Base-by-base conservation (phyloP, 2,329 filamentous ascomycete species). In the Neofusicoccum cordaticola region DNA sequence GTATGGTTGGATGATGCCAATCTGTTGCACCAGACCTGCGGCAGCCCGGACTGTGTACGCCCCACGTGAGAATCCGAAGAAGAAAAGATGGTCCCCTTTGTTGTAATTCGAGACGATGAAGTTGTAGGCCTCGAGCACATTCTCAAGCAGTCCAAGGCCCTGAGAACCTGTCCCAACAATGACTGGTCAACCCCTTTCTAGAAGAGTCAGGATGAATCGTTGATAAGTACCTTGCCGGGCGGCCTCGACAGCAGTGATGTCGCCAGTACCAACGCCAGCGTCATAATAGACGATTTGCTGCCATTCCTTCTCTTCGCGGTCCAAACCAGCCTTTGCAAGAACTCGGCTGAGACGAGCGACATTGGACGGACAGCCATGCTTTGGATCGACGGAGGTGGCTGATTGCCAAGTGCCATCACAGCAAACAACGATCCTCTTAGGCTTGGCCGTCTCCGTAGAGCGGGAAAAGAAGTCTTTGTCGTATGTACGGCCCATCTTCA, bases 91-190 rank as follows among this genome's bases (percentile, higher is more conserved):
- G 17, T 63, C 61, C 62, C 83, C 83, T 0, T 77, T 76, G 15
- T 78, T 73, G 68, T 82, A 85, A 70, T 85, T 85, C 63, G 81
- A 80, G n/a, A 79, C 77, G 2, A 85, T 72, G 69, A 84, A 85
- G 6, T 77, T 77, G 61, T 85, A 83, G 0, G 75, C 80, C 71
- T 82, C 79, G 15, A 81, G 74, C 2, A 84, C 79, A 53, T 81
- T 80, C 39, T 74, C 73, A 11, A 84, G 73, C 4, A 81, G 80
- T 67, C 80, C 77, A 9, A 53, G 35, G 4, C 51, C 51, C 35
- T 53, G 17, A 1, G 51, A 39, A 2, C 35, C 51, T 53, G 6
- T 4, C 11, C 11, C 37, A 39, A 8, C 37, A 11, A 39, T 11
- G 27, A 31, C 6, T 31, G 5, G 27, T 31, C 27, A 31, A 7